These are phyloP conservation scores for Candida mesenterica DNA, from an alignment of 1,139 yeast species.

Conservation along the genomic window DNA sequence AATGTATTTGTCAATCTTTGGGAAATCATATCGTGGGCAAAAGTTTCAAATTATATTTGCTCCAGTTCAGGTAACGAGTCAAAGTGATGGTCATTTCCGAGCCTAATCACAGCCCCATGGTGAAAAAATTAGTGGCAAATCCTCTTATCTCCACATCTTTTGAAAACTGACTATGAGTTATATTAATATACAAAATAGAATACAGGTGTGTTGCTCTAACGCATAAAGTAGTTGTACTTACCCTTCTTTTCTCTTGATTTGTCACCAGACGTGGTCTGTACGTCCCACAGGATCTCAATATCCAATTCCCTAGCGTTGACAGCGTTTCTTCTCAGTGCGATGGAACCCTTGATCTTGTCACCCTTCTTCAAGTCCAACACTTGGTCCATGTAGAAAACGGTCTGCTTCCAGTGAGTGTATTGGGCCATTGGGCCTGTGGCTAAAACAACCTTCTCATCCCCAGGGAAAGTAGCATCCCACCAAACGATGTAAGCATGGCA, in stretches of 20 bases:
- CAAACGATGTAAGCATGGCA: constrained; percentile 90
- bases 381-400: constrained; percentile 86
- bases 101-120: no score
- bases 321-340: constrained; percentile 75
- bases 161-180: no score
- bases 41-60: no score
- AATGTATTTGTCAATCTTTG: no score
- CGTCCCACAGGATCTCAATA: constrained; percentile 60
- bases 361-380: constrained; percentile 77
- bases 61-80: neutral
- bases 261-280: constrained; percentile 53
- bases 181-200: neutral
- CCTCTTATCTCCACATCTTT: no score
- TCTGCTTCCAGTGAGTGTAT: constrained; percentile 96
- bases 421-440: constrained; percentile 81
- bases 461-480: constrained; percentile 92
- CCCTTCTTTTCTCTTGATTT: constrained; percentile 55
- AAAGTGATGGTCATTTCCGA: neutral
- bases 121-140: no score
- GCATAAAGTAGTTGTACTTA: constrained; percentile 62
- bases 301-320: constrained; percentile 84
- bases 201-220: constrained; percentile 28
- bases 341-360: constrained; percentile 67
- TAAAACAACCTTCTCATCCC: constrained; percentile 60
- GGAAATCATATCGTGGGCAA: no score